phyloP scores from a whole-genome alignment of 2,329 filamentous ascomycete genomes.

The Pezicula neosporulosa region DNA sequence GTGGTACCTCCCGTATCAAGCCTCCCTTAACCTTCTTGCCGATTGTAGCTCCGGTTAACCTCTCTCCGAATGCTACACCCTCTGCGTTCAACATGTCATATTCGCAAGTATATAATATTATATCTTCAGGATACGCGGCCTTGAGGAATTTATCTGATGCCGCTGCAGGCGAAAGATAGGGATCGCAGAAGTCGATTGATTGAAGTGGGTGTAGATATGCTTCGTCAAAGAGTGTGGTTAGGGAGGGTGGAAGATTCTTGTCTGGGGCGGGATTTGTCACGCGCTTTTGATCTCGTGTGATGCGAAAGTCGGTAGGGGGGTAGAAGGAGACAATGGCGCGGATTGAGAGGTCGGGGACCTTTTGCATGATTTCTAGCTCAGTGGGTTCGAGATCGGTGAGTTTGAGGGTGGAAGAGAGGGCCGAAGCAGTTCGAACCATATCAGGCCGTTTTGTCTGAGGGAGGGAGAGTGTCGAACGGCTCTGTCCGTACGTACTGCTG shows the following conservation, averaged over 20 bases:
- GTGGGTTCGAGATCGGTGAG: slow-evolving; percentile 27
- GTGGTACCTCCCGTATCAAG: slow-evolving; percentile 54
- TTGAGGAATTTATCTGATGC: slow-evolving; percentile 49
- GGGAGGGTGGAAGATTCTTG: slow-evolving; percentile 50
- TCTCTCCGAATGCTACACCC: slow-evolving; percentile 56
- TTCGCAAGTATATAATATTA: slow-evolving; percentile 61
- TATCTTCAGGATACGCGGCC: slow-evolving; percentile 43
- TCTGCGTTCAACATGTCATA: slow-evolving; percentile 62
- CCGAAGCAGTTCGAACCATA: background rate
- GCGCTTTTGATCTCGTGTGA: slow-evolving; percentile 52
- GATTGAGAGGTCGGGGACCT: slow-evolving; percentile 41
- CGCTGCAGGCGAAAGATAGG: slow-evolving; percentile 54
- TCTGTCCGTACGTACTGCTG: background rate
- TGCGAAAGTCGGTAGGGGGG: slow-evolving; percentile 58
- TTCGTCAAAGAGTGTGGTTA: slow-evolving; percentile 62
- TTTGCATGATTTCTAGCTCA: slow-evolving; percentile 23
- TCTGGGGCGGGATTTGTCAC: slow-evolving; percentile 51
- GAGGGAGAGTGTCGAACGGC: slow-evolving; percentile 10
- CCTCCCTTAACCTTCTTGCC: slow-evolving; percentile 55
- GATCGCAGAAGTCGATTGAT: slow-evolving; percentile 40
- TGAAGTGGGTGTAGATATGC: slow-evolving; percentile 53
- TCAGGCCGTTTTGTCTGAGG: slow-evolving; percentile 1
- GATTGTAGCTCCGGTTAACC: slow-evolving; percentile 44
- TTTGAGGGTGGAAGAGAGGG: slow-evolving; percentile 19
- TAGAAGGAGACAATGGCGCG: slow-evolving; percentile 57